Evolutionary conservation across 805 yeast genomes (phyloP), one percentile per base, ranked within the genome.

Genomic region (Metschnikowia amazonensis): DNA sequence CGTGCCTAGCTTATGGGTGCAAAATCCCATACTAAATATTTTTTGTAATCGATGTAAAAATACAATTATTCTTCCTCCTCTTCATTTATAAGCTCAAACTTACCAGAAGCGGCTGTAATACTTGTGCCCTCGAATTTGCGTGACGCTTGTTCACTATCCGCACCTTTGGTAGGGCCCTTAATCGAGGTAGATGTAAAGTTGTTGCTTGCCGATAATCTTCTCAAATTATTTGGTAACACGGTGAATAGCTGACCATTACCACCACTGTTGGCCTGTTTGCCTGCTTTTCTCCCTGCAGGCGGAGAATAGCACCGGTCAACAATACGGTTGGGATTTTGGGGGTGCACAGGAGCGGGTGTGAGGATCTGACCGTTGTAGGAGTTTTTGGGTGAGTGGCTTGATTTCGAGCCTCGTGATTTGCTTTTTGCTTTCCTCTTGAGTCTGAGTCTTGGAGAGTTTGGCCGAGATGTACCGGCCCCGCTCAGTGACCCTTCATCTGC

Each of bases 401-500:
- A 11, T 28, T 39, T 39, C 16, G 30, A 40, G 27, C 21, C 43
- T 32, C 32, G 42, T 7, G 25, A 48, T 47, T 40, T 45, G 23
- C 31, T 39, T 25, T 20, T 58, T 35, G 16, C 28, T 29, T n/a
- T 50, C 44, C 37, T 48, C 24, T 18, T 44, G 49, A 44, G 33
- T 34, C 41, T 49, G n/a, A 44, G 48, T 43, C 49, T 34, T 9
- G 51, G 49, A 2, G 51, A 48, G 11, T 33, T 42, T 3, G 46
- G 39, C 9, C 51, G 48, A 5, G 45, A 44, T 10, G 28, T 13
- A 4, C 30, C 35, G n/a, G 43, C 17, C 5, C 42, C 43, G 14
- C 29, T 30, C 36, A 37, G 17, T 13, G 42, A 30, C 8, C 42
- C 51, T 16, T 50, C 55, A 13, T 31, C 44, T 14, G 33, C 24